Conservation (phyloP, 192 early-diverging fungal species). For the Linnemannia zychae region DNA sequence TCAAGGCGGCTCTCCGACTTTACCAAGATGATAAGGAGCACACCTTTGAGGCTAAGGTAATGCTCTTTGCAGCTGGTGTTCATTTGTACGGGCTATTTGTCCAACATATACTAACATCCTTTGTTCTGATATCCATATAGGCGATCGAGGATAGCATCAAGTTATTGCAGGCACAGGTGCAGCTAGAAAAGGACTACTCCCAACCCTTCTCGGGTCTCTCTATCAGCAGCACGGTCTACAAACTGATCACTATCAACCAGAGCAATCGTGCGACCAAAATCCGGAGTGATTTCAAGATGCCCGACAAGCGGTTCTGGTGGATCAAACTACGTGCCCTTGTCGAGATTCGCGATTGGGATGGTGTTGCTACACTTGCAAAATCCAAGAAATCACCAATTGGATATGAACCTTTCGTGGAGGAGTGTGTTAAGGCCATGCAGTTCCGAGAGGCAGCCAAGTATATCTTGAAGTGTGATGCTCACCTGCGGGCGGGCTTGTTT, state of each 20-base stretch:
- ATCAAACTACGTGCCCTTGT: slow-evolving; percentile 89
- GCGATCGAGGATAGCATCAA: slow-evolving; percentile 85
- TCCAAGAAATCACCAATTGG: slow-evolving; percentile 87
- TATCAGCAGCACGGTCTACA: slow-evolving; percentile 89
- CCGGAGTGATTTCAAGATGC: slow-evolving; percentile 86
- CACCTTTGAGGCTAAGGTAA: slow-evolving; percentile 81
- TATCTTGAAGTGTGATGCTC: slow-evolving; percentile 77
- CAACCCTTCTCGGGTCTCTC: slow-evolving; percentile 79
- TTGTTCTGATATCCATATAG: slow-evolving; percentile 50
- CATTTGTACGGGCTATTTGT: not conserved
- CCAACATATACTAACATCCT: not conserved
- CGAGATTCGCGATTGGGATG: slow-evolving; percentile 85
- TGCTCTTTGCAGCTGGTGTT: not conserved
- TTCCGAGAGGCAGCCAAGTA: slow-evolving; percentile 83
- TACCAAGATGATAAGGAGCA: slow-evolving; percentile 80
- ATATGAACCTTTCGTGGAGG: slow-evolving; percentile 86
- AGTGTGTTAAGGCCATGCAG: slow-evolving; percentile 82
- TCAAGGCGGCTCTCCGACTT: slow-evolving; percentile 79
- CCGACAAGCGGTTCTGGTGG: slow-evolving; percentile 93
- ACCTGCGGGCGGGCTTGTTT: slow-evolving; percentile 71
- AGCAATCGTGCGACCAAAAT: slow-evolving; percentile 81
- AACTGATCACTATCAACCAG: slow-evolving; percentile 81
- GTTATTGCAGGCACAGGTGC: slow-evolving; percentile 79
- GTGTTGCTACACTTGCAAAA: slow-evolving; percentile 83
- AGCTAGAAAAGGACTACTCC: slow-evolving; percentile 80